Conservation (phyloP, 2,329 filamentous ascomycete genomes). For the Fusarium hainanense region DNA sequence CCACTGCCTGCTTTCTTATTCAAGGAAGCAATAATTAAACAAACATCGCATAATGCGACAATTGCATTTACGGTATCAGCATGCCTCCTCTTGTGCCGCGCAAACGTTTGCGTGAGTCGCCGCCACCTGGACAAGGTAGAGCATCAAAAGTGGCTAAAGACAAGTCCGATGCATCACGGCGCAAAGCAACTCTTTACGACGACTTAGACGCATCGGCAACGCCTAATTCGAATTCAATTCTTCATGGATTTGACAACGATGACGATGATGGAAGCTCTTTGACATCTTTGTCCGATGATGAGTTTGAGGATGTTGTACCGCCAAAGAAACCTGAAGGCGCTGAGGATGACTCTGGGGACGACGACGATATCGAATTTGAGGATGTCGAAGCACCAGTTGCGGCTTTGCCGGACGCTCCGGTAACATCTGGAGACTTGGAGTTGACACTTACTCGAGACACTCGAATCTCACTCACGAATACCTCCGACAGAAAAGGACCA, state of each 20-base stretch:
- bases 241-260: constrained; percentile 58
- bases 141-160: constrained; percentile 44
- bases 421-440: constrained; percentile 75
- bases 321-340: constrained; percentile 55
- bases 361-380: constrained; percentile 67
- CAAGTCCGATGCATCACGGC: constrained; percentile 42
- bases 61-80: constrained; percentile 18
- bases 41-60: constrained; percentile 27
- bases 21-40: not conserved
- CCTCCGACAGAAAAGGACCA: constrained; percentile 80
- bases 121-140: constrained; percentile 46
- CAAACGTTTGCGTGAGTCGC: constrained; percentile 69
- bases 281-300: constrained; percentile 66
- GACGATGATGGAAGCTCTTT: constrained; percentile 58
- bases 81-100: constrained; percentile 78
- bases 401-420: constrained; percentile 57
- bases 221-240: constrained; percentile 55
- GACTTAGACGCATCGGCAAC: constrained; percentile 65
- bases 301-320: constrained; percentile 61
- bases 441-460: constrained; percentile 73
- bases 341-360: constrained; percentile 44
- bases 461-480: constrained; percentile 69
- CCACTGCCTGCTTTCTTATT: constrained; percentile 3
- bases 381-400: constrained; percentile 73
- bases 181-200: constrained; percentile 70